Conservation (phyloP, 2,329 filamentous ascomycete species). For the Fusarium phyllophilum region DNA sequence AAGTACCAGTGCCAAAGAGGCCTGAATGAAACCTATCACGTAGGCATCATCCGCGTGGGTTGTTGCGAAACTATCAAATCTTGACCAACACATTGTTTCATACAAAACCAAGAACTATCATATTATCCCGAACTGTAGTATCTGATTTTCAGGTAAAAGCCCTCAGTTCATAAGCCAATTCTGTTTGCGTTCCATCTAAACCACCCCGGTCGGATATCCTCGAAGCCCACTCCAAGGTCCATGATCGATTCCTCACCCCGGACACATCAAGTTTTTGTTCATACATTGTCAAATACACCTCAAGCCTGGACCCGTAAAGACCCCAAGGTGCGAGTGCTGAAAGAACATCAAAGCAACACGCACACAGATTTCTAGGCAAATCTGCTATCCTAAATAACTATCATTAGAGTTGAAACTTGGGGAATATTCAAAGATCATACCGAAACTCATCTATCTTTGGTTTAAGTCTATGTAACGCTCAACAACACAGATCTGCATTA, state of each 20-base stretch:
- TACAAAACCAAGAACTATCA: neutral
- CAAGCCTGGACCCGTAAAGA: neutral
- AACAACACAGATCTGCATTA: neutral
- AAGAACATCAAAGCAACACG: neutral
- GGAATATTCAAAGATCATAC: neutral
- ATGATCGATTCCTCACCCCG: fast-evolving
- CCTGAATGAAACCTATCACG: neutral
- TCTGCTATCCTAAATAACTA: neutral
- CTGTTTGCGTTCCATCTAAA: neutral
- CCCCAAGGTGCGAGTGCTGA: fast-evolving
- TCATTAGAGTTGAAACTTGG: neutral
- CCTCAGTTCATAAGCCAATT: neutral
- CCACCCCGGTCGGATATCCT: neutral
- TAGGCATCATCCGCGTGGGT: neutral
- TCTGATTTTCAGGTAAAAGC: neutral
- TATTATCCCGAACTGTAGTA: fast-evolving
- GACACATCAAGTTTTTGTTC: neutral
- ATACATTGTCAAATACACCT: neutral
- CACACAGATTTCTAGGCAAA: fast-evolving
- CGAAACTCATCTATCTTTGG: neutral
- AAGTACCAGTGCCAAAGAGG: no score
- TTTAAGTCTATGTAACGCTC: neutral
- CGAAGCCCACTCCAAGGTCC: neutral
- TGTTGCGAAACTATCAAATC: neutral
- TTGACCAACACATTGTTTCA: neutral